Percentiles rank a stretch among this genome's conserved stretches.
phyloP scores from a whole-genome alignment of 331 rosid species.

The Pyrus hybrid region DNA sequence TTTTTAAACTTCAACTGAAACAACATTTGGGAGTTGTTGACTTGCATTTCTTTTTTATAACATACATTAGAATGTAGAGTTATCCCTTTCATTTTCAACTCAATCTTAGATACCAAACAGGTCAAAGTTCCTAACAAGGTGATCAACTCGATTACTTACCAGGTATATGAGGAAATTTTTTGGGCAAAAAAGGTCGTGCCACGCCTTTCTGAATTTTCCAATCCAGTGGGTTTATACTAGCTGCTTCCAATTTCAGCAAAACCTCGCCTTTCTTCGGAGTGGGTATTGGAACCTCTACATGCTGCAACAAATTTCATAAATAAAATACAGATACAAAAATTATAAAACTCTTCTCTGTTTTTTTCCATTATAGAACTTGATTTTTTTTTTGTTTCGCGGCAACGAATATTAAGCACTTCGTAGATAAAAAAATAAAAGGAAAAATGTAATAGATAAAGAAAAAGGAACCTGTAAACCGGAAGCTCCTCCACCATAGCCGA shows the following conservation, averaged over 20 bases:
- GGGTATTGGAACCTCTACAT: conserved; percentile 31
- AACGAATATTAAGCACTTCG: too few species aligned
- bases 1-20: too few species aligned
- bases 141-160: conserved; percentile 8
- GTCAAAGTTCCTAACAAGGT: too few species aligned
- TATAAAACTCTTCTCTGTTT: too few species aligned
- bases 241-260: conserved; percentile 37
- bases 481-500: conserved; percentile 34
- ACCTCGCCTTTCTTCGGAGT: conserved; percentile 28
- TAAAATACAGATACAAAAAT: background rate
- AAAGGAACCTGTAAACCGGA: conserved; percentile 22
- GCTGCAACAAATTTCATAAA: conserved; percentile 13
- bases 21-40: too few species aligned
- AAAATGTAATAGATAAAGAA: background rate
- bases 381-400: too few species aligned
- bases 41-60: too few species aligned
- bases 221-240: conserved; percentile 30
- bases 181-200: conserved; percentile 25
- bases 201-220: conserved; percentile 39
- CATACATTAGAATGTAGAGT: too few species aligned
- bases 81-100: too few species aligned
- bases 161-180: conserved; percentile 36
- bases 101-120: too few species aligned
- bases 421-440: too few species aligned
- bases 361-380: too few species aligned